Conservation (phyloP, 441 rosid genomes). For the Dalechampia spathulata region DNA sequence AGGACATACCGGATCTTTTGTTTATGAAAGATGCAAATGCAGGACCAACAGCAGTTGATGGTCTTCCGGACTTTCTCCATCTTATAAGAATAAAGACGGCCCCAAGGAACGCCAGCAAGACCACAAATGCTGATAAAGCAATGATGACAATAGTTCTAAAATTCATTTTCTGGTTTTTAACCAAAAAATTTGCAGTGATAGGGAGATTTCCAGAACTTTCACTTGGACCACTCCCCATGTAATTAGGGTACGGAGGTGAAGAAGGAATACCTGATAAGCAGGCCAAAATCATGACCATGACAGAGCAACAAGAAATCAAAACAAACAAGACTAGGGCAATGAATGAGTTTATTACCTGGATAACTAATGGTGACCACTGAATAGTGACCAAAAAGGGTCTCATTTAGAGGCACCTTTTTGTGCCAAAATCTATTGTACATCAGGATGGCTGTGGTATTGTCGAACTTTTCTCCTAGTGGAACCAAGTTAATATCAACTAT, state of each 20-base stretch:
- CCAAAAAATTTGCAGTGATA: constrained; percentile 46
- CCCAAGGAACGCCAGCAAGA: constrained; percentile 61
- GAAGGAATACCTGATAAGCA: constrained; percentile 68
- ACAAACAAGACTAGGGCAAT: constrained; percentile 10
- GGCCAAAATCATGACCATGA: constrained; percentile 15
- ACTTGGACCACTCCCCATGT: constrained; percentile 53
- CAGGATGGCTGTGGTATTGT: constrained; percentile 83
- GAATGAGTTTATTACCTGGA: constrained; percentile 77
- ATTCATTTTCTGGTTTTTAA: constrained; percentile 66
- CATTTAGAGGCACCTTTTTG: constrained; percentile 66
- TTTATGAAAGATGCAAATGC: constrained; percentile 53
- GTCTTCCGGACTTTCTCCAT: constrained; percentile 77
- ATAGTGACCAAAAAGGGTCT: constrained; percentile 73
- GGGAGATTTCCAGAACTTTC: constrained; percentile 68
- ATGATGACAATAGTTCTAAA: constrained; percentile 61
- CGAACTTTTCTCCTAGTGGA: constrained; percentile 96
- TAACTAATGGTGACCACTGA: constrained; percentile 60
- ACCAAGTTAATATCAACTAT: constrained; percentile 81
- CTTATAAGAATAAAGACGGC: constrained; percentile 54
- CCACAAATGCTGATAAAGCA: constrained; percentile 72
- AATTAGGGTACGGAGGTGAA: constrained; percentile 53
- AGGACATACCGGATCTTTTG: constrained; percentile 70
- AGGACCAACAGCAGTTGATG: constrained; percentile 83
- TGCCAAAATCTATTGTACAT: constrained; percentile 69
- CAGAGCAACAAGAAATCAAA: constrained; percentile 7